Conservation (phyloP, 2,329 filamentous ascomycete species). For the Aspergillus udagawae region DNA sequence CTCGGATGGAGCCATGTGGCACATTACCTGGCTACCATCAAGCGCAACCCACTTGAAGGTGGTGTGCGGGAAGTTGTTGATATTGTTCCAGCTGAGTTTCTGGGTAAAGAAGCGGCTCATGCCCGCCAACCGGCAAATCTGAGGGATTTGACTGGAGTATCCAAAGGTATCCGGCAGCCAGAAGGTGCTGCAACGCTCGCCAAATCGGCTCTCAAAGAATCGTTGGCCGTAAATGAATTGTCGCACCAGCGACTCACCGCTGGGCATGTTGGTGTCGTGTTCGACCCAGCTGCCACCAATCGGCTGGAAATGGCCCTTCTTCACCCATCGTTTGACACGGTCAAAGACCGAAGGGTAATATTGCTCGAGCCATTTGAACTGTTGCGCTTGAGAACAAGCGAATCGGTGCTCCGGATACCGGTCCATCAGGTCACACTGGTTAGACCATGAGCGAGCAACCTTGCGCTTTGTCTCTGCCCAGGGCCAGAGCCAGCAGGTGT, state of each 20-base stretch:
- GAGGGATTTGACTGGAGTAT: constrained; percentile 90
- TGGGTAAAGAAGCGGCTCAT: constrained; percentile 98
- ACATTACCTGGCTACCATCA: constrained; percentile 93
- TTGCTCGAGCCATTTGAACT: constrained; percentile 95
- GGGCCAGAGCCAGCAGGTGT: constrained; percentile 98
- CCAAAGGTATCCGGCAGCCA: constrained; percentile 99
- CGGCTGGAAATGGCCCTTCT: constrained; percentile 85
- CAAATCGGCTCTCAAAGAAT: constrained; percentile 91
- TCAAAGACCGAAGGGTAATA: constrained; percentile 86
- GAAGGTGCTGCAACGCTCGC: constrained; percentile 82
- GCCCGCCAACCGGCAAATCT: constrained; percentile 87
- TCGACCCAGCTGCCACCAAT: constrained; percentile 99
- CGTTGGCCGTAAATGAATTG: constrained; percentile 95
- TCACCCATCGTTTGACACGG: constrained; percentile 85
- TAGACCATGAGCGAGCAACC: constrained; percentile 92
- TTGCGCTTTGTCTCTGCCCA: constrained; percentile 98
- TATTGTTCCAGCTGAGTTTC: constrained; percentile 99
- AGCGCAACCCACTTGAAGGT: constrained; percentile 98
- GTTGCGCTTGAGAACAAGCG: constrained; percentile 88
- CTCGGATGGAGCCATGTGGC: constrained; percentile 94
- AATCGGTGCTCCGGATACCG: constrained; percentile 92
- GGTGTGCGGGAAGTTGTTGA: constrained; percentile 97
- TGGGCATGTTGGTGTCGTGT: constrained; percentile 96
- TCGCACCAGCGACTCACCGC: constrained; percentile 86
- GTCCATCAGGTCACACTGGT: constrained; percentile 92